Conservation (phyloP, 257 asterid species). For the Solanum sejunctum region DNA sequence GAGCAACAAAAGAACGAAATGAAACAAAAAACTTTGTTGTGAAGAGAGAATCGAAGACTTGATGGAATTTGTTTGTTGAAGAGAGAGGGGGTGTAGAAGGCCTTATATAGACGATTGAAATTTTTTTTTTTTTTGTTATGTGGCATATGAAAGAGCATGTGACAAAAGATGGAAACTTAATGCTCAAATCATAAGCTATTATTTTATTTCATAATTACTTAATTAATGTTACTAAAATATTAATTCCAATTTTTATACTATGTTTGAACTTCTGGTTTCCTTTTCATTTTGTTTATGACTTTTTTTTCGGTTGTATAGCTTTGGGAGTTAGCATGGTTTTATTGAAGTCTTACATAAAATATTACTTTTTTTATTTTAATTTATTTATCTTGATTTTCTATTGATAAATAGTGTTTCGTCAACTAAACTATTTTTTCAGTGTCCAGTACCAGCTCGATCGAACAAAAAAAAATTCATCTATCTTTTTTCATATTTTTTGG, state of each 20-base stretch:
- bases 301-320: not conserved
- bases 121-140: not conserved
- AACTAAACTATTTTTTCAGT: too few relatives aligned
- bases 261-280: not conserved
- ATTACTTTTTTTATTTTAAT: too few relatives aligned
- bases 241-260: not conserved
- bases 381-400: too few relatives aligned
- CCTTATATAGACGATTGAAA: slow-evolving; percentile 37
- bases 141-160: slow-evolving; percentile 22
- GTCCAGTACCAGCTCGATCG: not conserved
- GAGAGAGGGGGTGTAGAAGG: slow-evolving; percentile 12
- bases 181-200: slow-evolving; percentile 39
- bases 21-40: not conserved
- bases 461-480: too few relatives aligned
- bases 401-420: too few relatives aligned
- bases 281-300: not conserved
- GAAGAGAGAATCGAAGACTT: not conserved
- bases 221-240: not conserved
- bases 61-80: slow-evolving; percentile 15
- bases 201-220: slow-evolving; percentile 2
- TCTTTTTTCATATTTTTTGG: too few relatives aligned
- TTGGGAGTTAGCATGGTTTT: not conserved
- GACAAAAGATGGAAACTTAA: slow-evolving; percentile 29
- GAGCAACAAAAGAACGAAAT: not conserved
- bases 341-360: not conserved